These are phyloP conservation scores for Sedum album DNA, from an alignment of 164 flowering plant genomes.

Conservation along the genomic window DNA sequence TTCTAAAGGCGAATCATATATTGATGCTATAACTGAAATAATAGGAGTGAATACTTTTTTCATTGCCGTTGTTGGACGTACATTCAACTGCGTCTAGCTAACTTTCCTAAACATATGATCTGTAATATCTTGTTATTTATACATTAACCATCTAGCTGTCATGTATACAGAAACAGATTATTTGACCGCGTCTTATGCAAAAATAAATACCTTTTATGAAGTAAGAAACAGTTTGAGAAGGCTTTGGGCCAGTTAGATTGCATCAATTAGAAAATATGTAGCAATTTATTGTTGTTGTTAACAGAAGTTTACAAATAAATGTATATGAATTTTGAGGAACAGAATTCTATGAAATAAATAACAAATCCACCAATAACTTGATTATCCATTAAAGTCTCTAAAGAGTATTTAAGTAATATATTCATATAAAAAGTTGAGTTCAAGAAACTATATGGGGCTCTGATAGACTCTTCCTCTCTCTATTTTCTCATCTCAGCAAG, in stretches of 20 bases:
- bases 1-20: background rate
- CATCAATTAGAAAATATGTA: background rate
- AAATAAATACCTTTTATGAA: background rate
- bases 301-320: background rate
- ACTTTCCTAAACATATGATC: no score
- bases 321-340: background rate
- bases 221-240: background rate
- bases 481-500: slow-evolving; percentile 49
- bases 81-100: no score
- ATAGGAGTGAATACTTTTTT: no score
- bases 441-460: background rate
- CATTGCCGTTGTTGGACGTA: no score
- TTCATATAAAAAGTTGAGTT: background rate
- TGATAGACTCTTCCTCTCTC: background rate
- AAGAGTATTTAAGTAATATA: background rate
- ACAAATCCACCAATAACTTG: background rate
- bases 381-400: background rate
- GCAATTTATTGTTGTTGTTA: background rate
- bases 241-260: background rate
- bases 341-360: background rate
- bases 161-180: no score
- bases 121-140: no score
- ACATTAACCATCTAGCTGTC: no score
- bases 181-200: background rate
- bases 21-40: no score